phyloP scores from a whole-genome alignment of 176 grass and related monocot genomes.

The Chloris gayana region DNA sequence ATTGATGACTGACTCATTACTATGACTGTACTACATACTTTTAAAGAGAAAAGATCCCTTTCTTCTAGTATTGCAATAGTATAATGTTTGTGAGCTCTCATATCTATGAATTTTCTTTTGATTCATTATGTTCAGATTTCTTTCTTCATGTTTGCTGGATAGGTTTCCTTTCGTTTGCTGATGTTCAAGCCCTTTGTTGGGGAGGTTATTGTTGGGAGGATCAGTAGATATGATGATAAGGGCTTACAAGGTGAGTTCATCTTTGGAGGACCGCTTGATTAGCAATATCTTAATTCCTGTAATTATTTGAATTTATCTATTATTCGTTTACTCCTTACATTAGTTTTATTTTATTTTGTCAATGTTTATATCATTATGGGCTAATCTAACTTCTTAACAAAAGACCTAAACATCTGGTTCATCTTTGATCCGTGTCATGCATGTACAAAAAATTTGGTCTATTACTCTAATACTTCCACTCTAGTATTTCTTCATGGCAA shows the following conservation, averaged over 20 bases:
- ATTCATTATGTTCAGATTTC: conserved; percentile 18
- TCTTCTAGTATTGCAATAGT: not conserved
- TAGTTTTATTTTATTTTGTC: not conserved
- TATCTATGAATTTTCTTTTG: not conserved
- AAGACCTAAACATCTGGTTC: conserved; percentile 7
- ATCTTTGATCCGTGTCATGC: not conserved
- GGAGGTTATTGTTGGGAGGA: conserved; percentile 85
- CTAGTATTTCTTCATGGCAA: conserved; percentile 23
- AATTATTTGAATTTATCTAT: conserved; percentile 12
- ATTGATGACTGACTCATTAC: not conserved
- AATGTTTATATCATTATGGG: conserved; percentile 28
- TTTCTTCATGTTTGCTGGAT: not conserved
- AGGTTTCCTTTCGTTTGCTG: conserved; percentile 83
- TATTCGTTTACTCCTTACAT: too few relatives aligned
- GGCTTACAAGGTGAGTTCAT: conserved; percentile 67
- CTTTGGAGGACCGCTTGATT: conserved; percentile 13
- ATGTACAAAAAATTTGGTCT: not conserved
- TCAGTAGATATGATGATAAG: conserved; percentile 73
- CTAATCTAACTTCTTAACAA: not conserved
- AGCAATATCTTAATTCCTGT: conserved; percentile 4
- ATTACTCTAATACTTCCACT: conserved; percentile 1
- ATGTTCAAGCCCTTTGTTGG: conserved; percentile 86
- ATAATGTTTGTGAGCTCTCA: not conserved
- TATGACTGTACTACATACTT: not conserved
- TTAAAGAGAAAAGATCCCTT: not conserved